phyloP scores from a whole-genome alignment of 179 eudicot genomes.

The Gypsophila paniculata region DNA sequence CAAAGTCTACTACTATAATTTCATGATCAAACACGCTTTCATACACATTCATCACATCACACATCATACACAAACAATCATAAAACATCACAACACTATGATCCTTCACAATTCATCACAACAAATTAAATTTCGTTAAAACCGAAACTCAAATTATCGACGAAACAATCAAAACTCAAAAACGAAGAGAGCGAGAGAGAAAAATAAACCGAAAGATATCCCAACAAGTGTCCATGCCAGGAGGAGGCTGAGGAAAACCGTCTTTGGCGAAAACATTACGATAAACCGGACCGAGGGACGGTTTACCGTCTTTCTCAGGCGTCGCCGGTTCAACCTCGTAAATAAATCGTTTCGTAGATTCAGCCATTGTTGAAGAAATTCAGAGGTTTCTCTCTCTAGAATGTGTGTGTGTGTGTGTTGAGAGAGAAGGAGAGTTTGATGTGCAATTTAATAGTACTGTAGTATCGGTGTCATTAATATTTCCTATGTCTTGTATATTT shows the following conservation, averaged over 20 bases:
- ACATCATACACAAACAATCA: neutral
- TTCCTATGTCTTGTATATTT: no score
- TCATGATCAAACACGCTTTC: neutral
- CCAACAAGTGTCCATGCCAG: conserved; percentile 76
- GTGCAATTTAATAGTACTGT: no score
- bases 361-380: conserved; percentile 26
- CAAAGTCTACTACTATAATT: neutral
- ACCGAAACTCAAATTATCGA: neutral
- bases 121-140: neutral
- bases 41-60: neutral
- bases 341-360: conserved; percentile 37
- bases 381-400: neutral
- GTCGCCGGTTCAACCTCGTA: conserved; percentile 66
- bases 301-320: conserved; percentile 41
- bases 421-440: no score
- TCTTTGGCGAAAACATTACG: conserved; percentile 61
- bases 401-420: no score
- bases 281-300: conserved; percentile 77
- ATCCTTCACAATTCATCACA: conserved; percentile 8
- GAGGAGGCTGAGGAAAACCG: conserved; percentile 57
- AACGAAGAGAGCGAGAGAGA: neutral
- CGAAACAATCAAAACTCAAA: neutral
- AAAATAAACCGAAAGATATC: conserved; percentile 65
- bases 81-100: neutral
- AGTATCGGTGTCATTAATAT: no score